Conservation (phyloP, 768 basidiomycete species). For the Rhizopogon vinicolor region DNA sequence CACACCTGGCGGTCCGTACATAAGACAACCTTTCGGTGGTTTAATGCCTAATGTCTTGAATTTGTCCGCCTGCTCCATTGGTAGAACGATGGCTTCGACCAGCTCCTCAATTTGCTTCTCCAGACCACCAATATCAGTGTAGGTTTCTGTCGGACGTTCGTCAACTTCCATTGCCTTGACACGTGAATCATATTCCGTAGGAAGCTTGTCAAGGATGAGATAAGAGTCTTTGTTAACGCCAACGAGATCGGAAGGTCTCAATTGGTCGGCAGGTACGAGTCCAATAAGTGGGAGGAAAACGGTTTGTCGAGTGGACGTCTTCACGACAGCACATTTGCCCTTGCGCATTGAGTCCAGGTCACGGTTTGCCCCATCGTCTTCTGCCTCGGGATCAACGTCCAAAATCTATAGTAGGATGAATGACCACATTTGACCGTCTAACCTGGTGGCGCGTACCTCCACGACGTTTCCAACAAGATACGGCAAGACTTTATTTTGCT, state of each 20-base stretch:
- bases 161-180: slow-evolving; percentile 99
- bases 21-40: slow-evolving; percentile 95
- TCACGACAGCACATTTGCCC: slow-evolving; percentile 98
- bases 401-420: slow-evolving; percentile 59
- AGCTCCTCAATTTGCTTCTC: slow-evolving; percentile 99
- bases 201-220: slow-evolving; percentile 91
- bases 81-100: slow-evolving; percentile 95
- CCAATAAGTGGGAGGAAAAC: slow-evolving; percentile 98
- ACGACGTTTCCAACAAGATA: slow-evolving; percentile 98
- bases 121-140: slow-evolving; percentile 95
- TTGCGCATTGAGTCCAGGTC: slow-evolving; percentile 95
- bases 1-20: slow-evolving; percentile 97
- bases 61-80: slow-evolving; percentile 98
- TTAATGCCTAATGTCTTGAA: slow-evolving; percentile 98
- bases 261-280: slow-evolving; percentile 87
- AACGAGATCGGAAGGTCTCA: slow-evolving; percentile 90
- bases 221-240: slow-evolving; percentile 99
- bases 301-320: slow-evolving; percentile 97
- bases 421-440: not conserved
- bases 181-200: slow-evolving; percentile 95
- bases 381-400: slow-evolving; percentile 88
- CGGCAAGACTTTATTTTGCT: slow-evolving; percentile 98
- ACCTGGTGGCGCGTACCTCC: slow-evolving; percentile 56
- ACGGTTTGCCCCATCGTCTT: slow-evolving; percentile 94
- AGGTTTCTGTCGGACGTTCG: slow-evolving; percentile 94